Evolutionary conservation across 371 early-diverging fungal genomes (phyloP), one percentile per base, ranked within the genome.

Genomic region (Lichtheimia ornata): DNA sequence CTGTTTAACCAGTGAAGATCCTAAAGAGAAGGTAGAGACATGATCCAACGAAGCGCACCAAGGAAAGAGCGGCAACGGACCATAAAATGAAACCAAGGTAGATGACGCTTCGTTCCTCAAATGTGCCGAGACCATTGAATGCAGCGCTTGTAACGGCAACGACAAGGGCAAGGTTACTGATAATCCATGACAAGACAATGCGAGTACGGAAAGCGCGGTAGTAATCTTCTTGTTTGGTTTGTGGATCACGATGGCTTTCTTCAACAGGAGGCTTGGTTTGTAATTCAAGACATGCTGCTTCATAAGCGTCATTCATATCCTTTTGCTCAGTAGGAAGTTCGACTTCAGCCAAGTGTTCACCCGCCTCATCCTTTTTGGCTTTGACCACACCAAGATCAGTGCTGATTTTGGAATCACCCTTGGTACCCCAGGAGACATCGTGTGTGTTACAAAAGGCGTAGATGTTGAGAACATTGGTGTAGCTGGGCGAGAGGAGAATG

Each of bases 341-440:
- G 47, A 96, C 85, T 56, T 83, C 76, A 2, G 78, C 85, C 35
- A 75, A 71, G 47, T 68, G 71, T 15, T 70, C 72, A 30, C 77
- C 83, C 40, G 71, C 76, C 43, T 73, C 73, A 63, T 81, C 76
- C 58, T 83, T 77, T 53, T 70, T 79, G 58, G 80, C 67, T 70
- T 84, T 86, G 65, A 86, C 89, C 5, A 83, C 81, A 58, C 90
- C 90, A 43, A 89, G 77, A 68, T 86, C 84, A 24, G 77, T 82
- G 20, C 74, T 69, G 12, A 82, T 75, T 30, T 64, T 68, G 58
- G 83, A 88, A 65, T 90, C 94, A 66, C 96, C 95, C 81, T 95
- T 95, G 25, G 97, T 96, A 47, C 97, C 97, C 97, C 97, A 96
- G 4, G 92, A 84, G 35, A 89, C 85, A 69, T 89, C 89, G 67